A percentile compares a stretch with the other conserved stretches of the same genome.
Evolutionary conservation across 192 early-diverging fungal species (phyloP).

Genomic region (Coemansia sp.): DNA sequence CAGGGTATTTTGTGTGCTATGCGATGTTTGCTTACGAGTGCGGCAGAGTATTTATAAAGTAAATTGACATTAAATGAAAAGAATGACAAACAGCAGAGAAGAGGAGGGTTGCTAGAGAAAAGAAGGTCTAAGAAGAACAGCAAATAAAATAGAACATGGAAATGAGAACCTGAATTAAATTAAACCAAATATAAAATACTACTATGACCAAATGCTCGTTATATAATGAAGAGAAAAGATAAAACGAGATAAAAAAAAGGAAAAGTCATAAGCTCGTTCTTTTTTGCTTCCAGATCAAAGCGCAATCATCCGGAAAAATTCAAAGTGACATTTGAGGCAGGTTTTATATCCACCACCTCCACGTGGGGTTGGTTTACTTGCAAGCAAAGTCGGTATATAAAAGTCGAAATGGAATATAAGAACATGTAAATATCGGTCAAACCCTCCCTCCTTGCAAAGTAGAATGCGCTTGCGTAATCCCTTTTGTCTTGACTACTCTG

Average conservation of each 20-base stretch:
- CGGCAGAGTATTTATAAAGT: neutral
- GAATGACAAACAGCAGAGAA: constrained; percentile 2
- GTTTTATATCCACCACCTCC: no score
- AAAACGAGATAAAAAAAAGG: neutral
- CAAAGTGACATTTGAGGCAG: no score
- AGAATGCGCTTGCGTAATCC: neutral
- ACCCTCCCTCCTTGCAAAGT: no score
- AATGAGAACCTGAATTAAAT: neutral
- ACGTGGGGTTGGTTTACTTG: no score
- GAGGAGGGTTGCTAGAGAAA: neutral
- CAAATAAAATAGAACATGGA: neutral
- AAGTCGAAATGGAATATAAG: no score
- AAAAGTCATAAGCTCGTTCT: neutral
- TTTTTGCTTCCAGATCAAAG: no score
- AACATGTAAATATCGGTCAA: no score
- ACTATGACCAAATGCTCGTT: neutral
- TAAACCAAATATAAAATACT: neutral
- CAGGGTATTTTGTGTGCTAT: neutral
- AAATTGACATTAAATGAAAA: constrained; percentile 1
- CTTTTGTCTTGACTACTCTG: constrained; percentile 13
- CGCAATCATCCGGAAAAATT: no score
- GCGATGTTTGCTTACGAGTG: neutral
- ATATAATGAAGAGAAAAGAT: neutral
- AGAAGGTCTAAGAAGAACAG: constrained; percentile 7
- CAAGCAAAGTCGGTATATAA: no score